These are phyloP conservation scores for Penicillium sp. DNA, from an alignment of 2,329 filamentous ascomycete genomes.

Conservation along the genomic window DNA sequence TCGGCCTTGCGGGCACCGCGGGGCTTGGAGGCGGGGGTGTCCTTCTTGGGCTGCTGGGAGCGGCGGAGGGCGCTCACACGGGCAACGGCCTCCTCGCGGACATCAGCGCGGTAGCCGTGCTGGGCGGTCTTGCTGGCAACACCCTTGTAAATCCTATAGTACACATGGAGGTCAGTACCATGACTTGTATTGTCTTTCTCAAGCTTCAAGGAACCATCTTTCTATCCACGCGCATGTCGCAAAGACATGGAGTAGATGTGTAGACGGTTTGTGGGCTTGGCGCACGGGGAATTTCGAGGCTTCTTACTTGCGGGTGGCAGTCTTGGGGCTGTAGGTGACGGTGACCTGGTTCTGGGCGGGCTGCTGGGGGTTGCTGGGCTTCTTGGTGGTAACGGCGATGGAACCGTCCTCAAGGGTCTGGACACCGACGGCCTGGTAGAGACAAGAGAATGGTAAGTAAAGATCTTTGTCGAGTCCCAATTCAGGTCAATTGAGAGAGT, in stretches of 20 bases:
- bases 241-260: background rate
- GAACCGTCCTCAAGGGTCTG: slow-evolving; percentile 76
- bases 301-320: slow-evolving; percentile 78
- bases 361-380: slow-evolving; percentile 71
- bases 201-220: background rate
- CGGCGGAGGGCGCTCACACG: slow-evolving; percentile 84
- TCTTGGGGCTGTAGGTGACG: slow-evolving; percentile 73
- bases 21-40: slow-evolving; percentile 72
- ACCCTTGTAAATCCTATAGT: slow-evolving; percentile 79
- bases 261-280: background rate
- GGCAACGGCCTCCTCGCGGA: slow-evolving; percentile 78
- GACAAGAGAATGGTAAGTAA: slow-evolving; percentile 19
- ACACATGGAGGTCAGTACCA: slow-evolving; percentile 10
- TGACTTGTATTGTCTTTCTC: background rate
- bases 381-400: slow-evolving; percentile 85
- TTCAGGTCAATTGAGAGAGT: background rate
- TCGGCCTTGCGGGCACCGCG: slow-evolving; percentile 75
- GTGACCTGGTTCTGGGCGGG: slow-evolving; percentile 71
- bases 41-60: slow-evolving; percentile 80
- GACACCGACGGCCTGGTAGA: slow-evolving; percentile 78
- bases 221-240: background rate
- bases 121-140: slow-evolving; percentile 84
- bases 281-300: background rate
- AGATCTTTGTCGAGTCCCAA: background rate
- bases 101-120: slow-evolving; percentile 81